Evolutionary conservation across 2,329 filamentous ascomycete species (phyloP).

Genomic region (Talaromyces sp.): DNA sequence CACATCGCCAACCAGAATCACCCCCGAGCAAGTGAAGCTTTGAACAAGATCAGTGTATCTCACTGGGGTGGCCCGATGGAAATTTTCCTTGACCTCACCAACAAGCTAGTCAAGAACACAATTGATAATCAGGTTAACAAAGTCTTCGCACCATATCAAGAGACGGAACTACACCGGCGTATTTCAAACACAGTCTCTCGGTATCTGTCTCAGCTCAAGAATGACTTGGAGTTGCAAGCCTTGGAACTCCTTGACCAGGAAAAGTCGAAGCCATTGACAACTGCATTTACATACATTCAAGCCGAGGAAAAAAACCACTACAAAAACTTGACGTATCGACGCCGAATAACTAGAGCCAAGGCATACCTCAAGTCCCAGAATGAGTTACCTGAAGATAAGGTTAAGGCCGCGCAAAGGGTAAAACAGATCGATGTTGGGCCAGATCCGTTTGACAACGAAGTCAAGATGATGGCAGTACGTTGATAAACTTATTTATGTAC

Average conservation of each 20-base stretch:
- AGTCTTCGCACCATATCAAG: slow-evolving; percentile 27
- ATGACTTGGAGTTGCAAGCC: slow-evolving; percentile 37
- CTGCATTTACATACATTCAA: not conserved
- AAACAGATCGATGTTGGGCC: slow-evolving; percentile 21
- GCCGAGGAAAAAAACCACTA: not conserved
- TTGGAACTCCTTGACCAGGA: not conserved
- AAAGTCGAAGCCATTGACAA: not conserved
- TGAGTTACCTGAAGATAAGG: not conserved
- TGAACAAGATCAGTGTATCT: slow-evolving; percentile 53
- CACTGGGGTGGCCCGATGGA: slow-evolving; percentile 55
- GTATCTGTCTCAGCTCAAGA: slow-evolving; percentile 42
- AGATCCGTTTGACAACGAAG: slow-evolving; percentile 31
- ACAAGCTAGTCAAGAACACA: slow-evolving; percentile 24
- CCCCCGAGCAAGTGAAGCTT: slow-evolving; percentile 54
- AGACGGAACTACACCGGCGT: slow-evolving; percentile 30
- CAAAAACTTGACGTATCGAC: not conserved
- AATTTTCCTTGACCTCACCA: slow-evolving; percentile 28
- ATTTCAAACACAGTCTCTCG: slow-evolving; percentile 37
- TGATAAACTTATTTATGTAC: not conserved
- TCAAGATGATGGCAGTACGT: slow-evolving; percentile 40
- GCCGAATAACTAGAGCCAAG: not conserved
- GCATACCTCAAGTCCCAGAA: not conserved
- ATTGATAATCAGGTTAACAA: slow-evolving; percentile 44
- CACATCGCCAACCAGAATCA: slow-evolving; percentile 57
- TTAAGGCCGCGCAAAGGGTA: slow-evolving; percentile 12